Percentiles rank a stretch among this genome's conserved stretches.
These are phyloP conservation scores for Cinchona pubescens DNA, from an alignment of 257 asterid genomes.

Conservation along the genomic window DNA sequence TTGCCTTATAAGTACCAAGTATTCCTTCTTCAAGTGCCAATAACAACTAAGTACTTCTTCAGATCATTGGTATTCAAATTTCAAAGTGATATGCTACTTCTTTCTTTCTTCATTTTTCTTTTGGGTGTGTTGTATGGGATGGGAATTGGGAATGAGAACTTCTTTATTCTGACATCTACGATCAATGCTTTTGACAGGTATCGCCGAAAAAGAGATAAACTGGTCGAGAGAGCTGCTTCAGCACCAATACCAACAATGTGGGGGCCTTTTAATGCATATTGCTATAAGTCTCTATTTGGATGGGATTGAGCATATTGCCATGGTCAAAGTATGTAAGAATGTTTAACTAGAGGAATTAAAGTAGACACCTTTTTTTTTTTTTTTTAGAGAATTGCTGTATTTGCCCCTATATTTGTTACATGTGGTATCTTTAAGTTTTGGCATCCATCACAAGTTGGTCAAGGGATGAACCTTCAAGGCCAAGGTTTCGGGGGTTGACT, in stretches of 20 bases:
- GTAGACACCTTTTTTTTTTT: not conserved
- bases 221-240: slow-evolving; percentile 18
- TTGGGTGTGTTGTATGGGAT: not conserved
- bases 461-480: not conserved
- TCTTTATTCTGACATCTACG: not conserved
- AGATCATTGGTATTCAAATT: not conserved
- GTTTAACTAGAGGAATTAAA: not conserved
- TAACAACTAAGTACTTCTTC: not conserved
- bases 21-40: not conserved
- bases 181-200: slow-evolving; percentile 9
- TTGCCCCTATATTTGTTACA: not conserved
- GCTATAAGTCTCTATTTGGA: slow-evolving; percentile 27
- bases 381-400: not conserved
- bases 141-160: not conserved
- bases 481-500: not conserved
- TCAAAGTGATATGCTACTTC: too few species aligned
- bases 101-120: not conserved
- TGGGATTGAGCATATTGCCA: slow-evolving; percentile 33
- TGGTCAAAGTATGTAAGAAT: slow-evolving; percentile 22
- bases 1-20: not conserved
- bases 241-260: slow-evolving; percentile 29
- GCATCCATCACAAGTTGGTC: not conserved
- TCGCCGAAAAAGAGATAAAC: slow-evolving; percentile 24
- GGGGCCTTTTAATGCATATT: slow-evolving; percentile 27
- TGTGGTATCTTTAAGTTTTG: not conserved